Evolutionary conservation across 257 asterid species (phyloP).

Genomic region (Lycium ferocissimum): DNA sequence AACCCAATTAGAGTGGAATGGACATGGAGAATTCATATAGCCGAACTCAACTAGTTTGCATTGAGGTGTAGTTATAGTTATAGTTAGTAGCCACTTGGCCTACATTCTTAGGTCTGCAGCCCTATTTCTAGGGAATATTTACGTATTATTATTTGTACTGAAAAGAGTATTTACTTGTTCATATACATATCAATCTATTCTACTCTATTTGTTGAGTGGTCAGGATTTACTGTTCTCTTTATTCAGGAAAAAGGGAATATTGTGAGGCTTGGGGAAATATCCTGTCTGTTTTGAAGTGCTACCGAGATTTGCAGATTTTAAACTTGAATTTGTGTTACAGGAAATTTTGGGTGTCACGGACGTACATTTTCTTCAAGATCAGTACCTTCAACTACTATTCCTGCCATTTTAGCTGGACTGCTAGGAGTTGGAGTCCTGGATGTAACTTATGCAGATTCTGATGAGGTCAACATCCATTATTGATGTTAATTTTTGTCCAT

Average conservation of each 20-base stretch:
- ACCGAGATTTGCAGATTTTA: background rate
- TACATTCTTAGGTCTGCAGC: background rate
- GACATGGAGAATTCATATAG: background rate
- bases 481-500: conserved; percentile 26
- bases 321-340: conserved; percentile 40
- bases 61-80: background rate
- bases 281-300: background rate
- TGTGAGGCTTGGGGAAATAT: background rate
- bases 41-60: background rate
- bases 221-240: conserved; percentile 20
- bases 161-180: background rate
- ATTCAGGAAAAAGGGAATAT: conserved; percentile 24
- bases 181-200: background rate
- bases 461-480: conserved; percentile 54
- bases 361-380: conserved; percentile 25
- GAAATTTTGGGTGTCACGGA: conserved; percentile 43
- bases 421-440: conserved; percentile 69
- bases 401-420: conserved; percentile 66
- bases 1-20: background rate
- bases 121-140: conserved; percentile 1
- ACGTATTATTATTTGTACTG: background rate
- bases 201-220: conserved; percentile 19
- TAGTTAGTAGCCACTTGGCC: background rate
- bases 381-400: conserved; percentile 37
- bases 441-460: conserved; percentile 70